Evolutionary conservation across 2,329 filamentous ascomycete genomes (phyloP), one percentile per base, ranked within the genome.

Genomic region (Pseudogymnoascus sp.): DNA sequence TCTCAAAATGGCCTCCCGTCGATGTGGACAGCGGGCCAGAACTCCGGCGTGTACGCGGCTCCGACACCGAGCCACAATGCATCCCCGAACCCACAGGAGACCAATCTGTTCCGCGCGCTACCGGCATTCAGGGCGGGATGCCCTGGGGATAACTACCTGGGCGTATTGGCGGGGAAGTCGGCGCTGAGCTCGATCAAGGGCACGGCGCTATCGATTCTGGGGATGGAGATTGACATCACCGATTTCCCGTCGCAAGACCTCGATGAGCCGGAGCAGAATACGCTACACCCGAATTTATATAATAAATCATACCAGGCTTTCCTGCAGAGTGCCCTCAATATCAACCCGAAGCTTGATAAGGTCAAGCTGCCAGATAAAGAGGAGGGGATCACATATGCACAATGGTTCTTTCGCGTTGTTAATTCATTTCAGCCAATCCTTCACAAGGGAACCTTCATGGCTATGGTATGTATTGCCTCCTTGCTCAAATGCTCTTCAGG

Each of bases 221-320:
- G 90, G 35, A 89, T 88, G 68, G 88, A 89, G 53, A 88, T 95
- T 69, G 89, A 96, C 73, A 83, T 93, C 44, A 86, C 88, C 11
- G 85, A 88, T 50, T 91, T 90, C 70, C 82, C 87, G 56, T 84
- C 83, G 0, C 79, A 81, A 1, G 88, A 91, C 65, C 80, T 85
- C 72, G 84, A 89, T 68, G 87, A 89, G 77, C 84, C 75, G 64
- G 66, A 70, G 17, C 76, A 73, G 65, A 75, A 72, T 68, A 81
- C 73, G 71, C 77, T 63, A 23, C 69, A 68, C 3, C 74, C 76
- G 31, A 80, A 79, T 2, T 71, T 86, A 9, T 88, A 87, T 74
- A 88, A 89, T 75, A 89, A 90, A 72, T 93, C 90, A 0, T 84
- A 89, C 61, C 82, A 85, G 62, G 85, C 88, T 3, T 87, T 92